Conservation (phyloP, 2,329 filamentous ascomycete genomes). For the Calcarisporium arbuscula region DNA sequence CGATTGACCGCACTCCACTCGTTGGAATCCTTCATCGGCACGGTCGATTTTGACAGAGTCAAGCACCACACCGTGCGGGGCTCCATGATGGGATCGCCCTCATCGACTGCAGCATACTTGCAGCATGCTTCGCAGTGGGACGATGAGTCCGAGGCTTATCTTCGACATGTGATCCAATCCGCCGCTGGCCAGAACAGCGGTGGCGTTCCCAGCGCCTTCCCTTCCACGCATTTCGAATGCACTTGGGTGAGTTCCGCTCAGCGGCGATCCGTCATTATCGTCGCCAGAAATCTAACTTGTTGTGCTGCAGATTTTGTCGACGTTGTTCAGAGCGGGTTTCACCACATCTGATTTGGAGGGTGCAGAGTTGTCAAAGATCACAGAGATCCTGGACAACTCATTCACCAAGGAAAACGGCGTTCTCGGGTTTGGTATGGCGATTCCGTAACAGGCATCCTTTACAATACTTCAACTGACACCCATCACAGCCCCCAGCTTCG, state of each 20-base stretch:
- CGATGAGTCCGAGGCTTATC: conserved; percentile 12
- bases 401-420: conserved; percentile 6
- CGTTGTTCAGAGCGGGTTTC: conserved; percentile 5
- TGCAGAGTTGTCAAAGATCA: conserved; percentile 1
- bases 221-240: conserved; percentile 9
- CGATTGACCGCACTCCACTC: conserved; percentile 9
- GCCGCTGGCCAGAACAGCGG: conserved; percentile 3
- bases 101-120: conserved; percentile 15
- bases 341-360: conserved; percentile 3
- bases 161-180: conserved; percentile 5
- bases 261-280: not conserved
- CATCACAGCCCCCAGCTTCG: conserved; percentile 4
- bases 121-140: conserved; percentile 11
- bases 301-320: conserved; percentile 3
- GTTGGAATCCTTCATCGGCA: conserved; percentile 13
- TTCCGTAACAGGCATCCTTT: no score
- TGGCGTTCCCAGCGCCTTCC: conserved; percentile 10
- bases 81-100: conserved; percentile 13
- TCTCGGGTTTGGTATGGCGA: conserved; percentile 7
- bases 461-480: no score
- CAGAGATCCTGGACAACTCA: not conserved
- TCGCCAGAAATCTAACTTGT: not conserved
- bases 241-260: conserved; percentile 5
- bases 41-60: conserved; percentile 12
- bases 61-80: conserved; percentile 9